A percentile compares a stretch with the other conserved stretches of the same genome.
These are phyloP conservation scores for Chimonanthus praecox DNA, from an alignment of 164 flowering plant species.

Conservation along the genomic window DNA sequence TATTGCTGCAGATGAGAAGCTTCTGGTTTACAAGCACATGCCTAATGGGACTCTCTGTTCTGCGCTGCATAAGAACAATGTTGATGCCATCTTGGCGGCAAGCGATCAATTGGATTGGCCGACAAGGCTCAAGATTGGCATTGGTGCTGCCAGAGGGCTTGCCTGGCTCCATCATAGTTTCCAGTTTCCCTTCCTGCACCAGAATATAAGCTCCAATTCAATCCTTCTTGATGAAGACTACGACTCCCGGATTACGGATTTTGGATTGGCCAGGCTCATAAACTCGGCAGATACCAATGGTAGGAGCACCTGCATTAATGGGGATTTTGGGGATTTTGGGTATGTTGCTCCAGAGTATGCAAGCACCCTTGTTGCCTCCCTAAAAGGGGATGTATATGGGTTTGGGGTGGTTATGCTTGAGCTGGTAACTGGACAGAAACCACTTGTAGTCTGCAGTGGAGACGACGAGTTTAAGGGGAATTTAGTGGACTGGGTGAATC, in stretches of 20 bases:
- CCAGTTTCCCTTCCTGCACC: conserved; percentile 48
- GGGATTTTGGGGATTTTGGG: conserved; percentile 58
- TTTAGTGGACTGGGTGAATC: conserved; percentile 58
- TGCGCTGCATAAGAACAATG: conserved; percentile 20
- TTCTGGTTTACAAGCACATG: conserved; percentile 72
- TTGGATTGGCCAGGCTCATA: conserved; percentile 48
- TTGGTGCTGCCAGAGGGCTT: conserved; percentile 58
- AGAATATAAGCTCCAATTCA: conserved; percentile 52
- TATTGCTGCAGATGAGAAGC: conserved; percentile 52
- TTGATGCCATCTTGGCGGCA: neutral
- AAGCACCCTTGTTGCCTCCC: conserved; percentile 52
- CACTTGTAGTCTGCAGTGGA: conserved; percentile 33
- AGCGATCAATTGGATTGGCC: conserved; percentile 43
- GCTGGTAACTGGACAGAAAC: conserved; percentile 59
- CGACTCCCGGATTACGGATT: conserved; percentile 54
- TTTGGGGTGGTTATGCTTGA: conserved; percentile 66
- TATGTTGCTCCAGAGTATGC: conserved; percentile 65
- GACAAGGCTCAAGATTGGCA: conserved; percentile 47
- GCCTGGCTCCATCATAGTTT: conserved; percentile 78
- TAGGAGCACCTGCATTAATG: conserved; percentile 33
- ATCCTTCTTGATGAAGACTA: conserved; percentile 62
- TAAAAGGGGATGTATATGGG: conserved; percentile 65
- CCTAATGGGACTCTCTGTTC: conserved; percentile 52
- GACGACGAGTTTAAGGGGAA: conserved; percentile 56
- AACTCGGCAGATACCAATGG: conserved; percentile 26